Percentiles rank a stretch among this genome's conserved stretches.
These are phyloP conservation scores for Pestalotiopsis sp. DNA, from an alignment of 2,329 filamentous ascomycete genomes.

Conservation along the genomic window DNA sequence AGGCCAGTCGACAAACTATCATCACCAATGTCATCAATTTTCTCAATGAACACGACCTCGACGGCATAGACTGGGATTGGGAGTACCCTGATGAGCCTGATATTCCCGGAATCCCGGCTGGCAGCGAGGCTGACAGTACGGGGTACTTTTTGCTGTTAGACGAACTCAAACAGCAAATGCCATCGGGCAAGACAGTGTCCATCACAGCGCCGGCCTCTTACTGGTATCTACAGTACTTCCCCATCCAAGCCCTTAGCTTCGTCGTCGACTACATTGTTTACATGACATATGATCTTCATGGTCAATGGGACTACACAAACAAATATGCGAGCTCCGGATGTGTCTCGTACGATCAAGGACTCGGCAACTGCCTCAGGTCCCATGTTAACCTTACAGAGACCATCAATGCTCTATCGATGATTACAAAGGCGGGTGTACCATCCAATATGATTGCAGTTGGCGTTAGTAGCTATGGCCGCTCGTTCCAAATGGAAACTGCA, in stretches of 20 bases:
- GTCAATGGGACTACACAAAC: conserved; percentile 35
- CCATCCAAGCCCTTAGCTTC: conserved; percentile 25
- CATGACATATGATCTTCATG: conserved; percentile 36
- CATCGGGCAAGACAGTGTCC: conserved; percentile 24
- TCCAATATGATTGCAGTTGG: conserved; percentile 35
- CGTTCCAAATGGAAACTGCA: conserved; percentile 34
- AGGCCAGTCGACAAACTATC: conserved; percentile 34
- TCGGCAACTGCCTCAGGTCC: conserved; percentile 37
- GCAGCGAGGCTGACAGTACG: conserved; percentile 22
- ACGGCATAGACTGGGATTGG: conserved; percentile 17
- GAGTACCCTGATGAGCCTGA: conserved; percentile 24
- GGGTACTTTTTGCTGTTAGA: conserved; percentile 34
- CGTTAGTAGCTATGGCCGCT: conserved; percentile 33
- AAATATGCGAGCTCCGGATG: conserved; percentile 15
- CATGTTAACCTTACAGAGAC: conserved; percentile 39
- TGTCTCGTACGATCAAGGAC: conserved; percentile 21
- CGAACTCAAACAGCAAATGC: conserved; percentile 18
- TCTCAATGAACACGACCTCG: conserved; percentile 30
- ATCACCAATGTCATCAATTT: conserved; percentile 33
- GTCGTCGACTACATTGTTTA: conserved; percentile 36
- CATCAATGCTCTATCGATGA: conserved; percentile 33
- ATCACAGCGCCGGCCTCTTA: conserved; percentile 31
- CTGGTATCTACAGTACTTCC: conserved; percentile 33
- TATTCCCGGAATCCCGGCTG: conserved; percentile 30
- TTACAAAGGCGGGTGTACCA: conserved; percentile 36